These are phyloP conservation scores for Talaromyces stipitatus DNA, from an alignment of 495 filamentous ascomycete species.

Conservation along the genomic window DNA sequence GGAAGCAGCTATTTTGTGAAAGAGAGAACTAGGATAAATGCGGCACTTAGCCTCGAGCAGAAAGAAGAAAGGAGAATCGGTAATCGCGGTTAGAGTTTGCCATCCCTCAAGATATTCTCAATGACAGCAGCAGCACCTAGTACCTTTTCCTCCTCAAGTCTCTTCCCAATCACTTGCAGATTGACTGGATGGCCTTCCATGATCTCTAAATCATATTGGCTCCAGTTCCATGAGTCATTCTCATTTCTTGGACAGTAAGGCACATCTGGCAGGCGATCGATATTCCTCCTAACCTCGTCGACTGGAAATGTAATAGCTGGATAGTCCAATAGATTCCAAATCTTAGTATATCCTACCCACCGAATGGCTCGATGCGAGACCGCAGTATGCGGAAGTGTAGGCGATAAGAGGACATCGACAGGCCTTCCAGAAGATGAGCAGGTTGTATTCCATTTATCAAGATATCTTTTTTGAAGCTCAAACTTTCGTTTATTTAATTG, in stretches of 20 bases:
- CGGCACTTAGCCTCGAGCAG: too few species aligned
- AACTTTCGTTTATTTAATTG: slow-evolving; percentile 46
- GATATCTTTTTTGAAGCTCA: slow-evolving; percentile 44
- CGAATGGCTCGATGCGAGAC: slow-evolving; percentile 40
- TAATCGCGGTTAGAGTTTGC: too few species aligned
- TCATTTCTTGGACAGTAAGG: slow-evolving; percentile 43
- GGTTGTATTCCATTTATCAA: slow-evolving; percentile 46
- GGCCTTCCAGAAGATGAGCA: slow-evolving; percentile 38
- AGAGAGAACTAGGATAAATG: too few species aligned
- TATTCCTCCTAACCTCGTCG: slow-evolving; percentile 35
- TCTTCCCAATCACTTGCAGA: slow-evolving; percentile 32
- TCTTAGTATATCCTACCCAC: slow-evolving; percentile 53
- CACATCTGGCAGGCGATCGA: slow-evolving; percentile 33
- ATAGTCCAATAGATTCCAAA: slow-evolving; percentile 68
- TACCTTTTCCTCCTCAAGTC: slow-evolving; percentile 38
- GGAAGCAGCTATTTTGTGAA: too few species aligned
- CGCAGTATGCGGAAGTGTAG: slow-evolving; percentile 40
- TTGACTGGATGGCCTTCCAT: slow-evolving; percentile 28
- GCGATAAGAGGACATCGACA: slow-evolving; percentile 56
- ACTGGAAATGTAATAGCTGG: slow-evolving; percentile 50
- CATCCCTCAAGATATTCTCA: slow-evolving; percentile 33
- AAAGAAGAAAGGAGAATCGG: too few species aligned
- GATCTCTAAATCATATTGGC: slow-evolving; percentile 35
- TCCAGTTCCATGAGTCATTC: slow-evolving; percentile 43
- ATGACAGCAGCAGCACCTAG: slow-evolving; percentile 34